A percentile compares a stretch with the other conserved stretches of the same genome.
Evolutionary conservation across 2,329 filamentous ascomycete species (phyloP).

Genomic region (Alternaria viburni): DNA sequence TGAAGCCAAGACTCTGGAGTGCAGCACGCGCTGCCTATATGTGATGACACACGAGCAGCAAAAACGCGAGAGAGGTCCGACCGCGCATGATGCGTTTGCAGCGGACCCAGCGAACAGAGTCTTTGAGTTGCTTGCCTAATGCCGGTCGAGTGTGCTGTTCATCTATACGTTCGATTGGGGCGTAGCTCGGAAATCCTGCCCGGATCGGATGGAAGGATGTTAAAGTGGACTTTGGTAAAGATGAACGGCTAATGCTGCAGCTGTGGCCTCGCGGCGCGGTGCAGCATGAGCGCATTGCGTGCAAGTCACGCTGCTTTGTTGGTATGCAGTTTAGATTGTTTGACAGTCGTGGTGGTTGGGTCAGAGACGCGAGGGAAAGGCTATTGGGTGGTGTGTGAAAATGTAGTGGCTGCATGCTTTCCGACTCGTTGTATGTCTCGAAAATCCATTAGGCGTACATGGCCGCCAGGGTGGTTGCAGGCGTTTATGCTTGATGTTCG

Average conservation of each 20-base stretch:
- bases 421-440: conserved; percentile 1
- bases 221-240: background rate
- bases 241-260: conserved; percentile 10
- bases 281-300: conserved; percentile 6
- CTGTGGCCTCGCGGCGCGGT: background rate
- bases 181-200: conserved; percentile 11
- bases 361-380: background rate
- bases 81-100: background rate
- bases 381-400: background rate
- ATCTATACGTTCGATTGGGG: background rate
- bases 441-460: background rate
- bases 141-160: background rate
- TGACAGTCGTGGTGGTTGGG: background rate
- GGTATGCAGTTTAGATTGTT: conserved; percentile 10
- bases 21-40: background rate
- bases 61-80: background rate
- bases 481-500: background rate
- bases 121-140: background rate
- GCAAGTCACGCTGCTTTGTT: conserved; percentile 9
- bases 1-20: background rate
- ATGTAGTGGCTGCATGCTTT: conserved; percentile 9
- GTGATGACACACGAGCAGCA: background rate
- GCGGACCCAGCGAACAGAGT: background rate
- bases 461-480: background rate
- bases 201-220: conserved; percentile 12